phyloP scores from a whole-genome alignment of 768 basidiomycete species.

The Clitopilus hobsonii region DNA sequence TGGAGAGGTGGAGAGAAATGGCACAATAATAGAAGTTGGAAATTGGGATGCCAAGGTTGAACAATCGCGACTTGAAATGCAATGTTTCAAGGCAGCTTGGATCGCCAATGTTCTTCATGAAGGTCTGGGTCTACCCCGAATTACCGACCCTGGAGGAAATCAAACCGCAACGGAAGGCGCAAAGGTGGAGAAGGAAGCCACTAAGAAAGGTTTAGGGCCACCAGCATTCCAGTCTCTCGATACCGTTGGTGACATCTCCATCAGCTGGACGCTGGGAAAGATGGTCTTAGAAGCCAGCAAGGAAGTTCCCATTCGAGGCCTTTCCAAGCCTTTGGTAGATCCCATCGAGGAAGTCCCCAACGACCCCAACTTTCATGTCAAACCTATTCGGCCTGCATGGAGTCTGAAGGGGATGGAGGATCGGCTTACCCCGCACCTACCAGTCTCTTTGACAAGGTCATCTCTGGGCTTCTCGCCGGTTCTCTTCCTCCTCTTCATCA shows the following conservation, averaged over 20 bases:
- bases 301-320: constrained; percentile 53
- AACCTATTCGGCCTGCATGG: constrained; percentile 59
- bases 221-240: constrained; percentile 93
- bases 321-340: constrained; percentile 59
- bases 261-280: constrained; percentile 97
- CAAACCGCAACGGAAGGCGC: constrained; percentile 57
- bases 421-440: constrained; percentile 61
- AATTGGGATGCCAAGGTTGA: constrained; percentile 76
- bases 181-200: constrained; percentile 71
- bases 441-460: constrained; percentile 52
- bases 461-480: constrained; percentile 74
- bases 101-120: constrained; percentile 94
- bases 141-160: constrained; percentile 84
- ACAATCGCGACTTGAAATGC: constrained; percentile 85
- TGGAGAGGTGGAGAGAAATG: constrained; percentile 58
- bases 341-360: constrained; percentile 65
- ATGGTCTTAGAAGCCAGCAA: constrained; percentile 98
- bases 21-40: constrained; percentile 57
- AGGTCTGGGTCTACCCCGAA: constrained; percentile 90
- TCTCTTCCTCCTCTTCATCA: constrained; percentile 51
- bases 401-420: constrained; percentile 60
- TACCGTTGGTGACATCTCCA: constrained; percentile 87
- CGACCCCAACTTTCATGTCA: constrained; percentile 45
- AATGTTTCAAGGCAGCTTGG: constrained; percentile 99
- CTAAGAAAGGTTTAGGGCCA: constrained; percentile 74